Evolutionary conservation across 495 filamentous ascomycete genomes (phyloP).

Genomic region (Cladorrhinum samala): DNA sequence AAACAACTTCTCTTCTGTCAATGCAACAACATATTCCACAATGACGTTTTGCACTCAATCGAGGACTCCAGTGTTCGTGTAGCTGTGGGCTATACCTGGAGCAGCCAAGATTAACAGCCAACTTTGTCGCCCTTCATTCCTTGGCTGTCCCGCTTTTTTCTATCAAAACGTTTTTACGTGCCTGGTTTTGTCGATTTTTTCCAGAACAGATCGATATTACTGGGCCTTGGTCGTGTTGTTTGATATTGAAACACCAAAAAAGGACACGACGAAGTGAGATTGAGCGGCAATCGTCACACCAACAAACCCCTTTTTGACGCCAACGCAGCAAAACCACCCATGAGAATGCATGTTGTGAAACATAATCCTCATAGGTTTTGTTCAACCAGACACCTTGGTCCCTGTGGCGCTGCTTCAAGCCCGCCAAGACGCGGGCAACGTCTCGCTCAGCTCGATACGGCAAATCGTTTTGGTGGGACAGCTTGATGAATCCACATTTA

Average conservation of each 20-base stretch:
- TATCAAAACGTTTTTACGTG: not conserved
- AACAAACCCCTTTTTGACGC: too few relatives aligned
- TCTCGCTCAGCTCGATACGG: not conserved
- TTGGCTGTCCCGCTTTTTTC: not conserved
- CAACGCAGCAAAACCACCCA: too few relatives aligned
- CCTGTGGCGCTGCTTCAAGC: not conserved
- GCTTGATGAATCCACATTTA: not conserved
- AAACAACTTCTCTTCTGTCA: not conserved
- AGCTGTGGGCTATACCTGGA: too few relatives aligned
- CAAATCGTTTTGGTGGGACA: constrained; percentile 4
- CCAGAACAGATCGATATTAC: too few relatives aligned
- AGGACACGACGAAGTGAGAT: not conserved
- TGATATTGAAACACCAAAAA: not conserved
- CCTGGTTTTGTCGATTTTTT: not conserved
- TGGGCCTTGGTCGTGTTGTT: too few relatives aligned
- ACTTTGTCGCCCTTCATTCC: not conserved
- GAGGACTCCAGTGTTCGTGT: too few relatives aligned
- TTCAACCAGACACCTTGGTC: not conserved
- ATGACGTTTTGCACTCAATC: not conserved
- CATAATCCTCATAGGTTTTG: not conserved
- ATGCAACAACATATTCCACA: too few relatives aligned
- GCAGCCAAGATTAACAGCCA: not conserved
- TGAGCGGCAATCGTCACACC: not conserved
- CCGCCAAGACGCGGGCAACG: constrained; percentile 1
- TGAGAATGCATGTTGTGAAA: not conserved